These are phyloP conservation scores for Kwoniella sp. DNA, from an alignment of 768 basidiomycete genomes.

Conservation along the genomic window DNA sequence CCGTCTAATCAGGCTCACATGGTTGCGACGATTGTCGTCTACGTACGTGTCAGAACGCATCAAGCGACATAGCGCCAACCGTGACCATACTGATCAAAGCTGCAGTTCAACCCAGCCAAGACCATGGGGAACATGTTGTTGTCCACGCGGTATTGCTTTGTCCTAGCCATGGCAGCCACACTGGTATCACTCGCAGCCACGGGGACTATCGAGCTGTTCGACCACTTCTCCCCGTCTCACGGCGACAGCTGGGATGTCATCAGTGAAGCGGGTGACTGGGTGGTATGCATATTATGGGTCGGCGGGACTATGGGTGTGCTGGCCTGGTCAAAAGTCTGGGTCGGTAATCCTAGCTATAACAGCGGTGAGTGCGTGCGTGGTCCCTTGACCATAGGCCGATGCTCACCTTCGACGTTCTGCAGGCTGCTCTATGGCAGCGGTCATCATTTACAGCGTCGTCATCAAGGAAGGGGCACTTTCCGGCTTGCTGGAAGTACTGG, in stretches of 20 bases:
- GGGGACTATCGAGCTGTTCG: slow-evolving; percentile 73
- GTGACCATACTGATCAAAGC: neutral
- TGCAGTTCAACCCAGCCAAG: slow-evolving; percentile 91
- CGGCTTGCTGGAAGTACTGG: slow-evolving; percentile 67
- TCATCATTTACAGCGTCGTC: slow-evolving; percentile 75
- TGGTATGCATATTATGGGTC: slow-evolving; percentile 71
- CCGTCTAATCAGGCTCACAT: slow-evolving; percentile 80
- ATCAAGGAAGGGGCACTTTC: slow-evolving; percentile 83
- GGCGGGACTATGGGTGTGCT: slow-evolving; percentile 73
- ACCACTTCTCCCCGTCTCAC: slow-evolving; percentile 50
- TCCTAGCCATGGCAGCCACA: slow-evolving; percentile 59
- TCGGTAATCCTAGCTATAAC: slow-evolving; percentile 82
- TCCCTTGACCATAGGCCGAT: neutral
- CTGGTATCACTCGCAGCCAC: slow-evolving; percentile 72
- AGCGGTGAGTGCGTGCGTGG: slow-evolving; percentile 67
- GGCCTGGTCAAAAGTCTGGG: slow-evolving; percentile 89
- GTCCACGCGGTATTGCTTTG: slow-evolving; percentile 72
- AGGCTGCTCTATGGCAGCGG: slow-evolving; percentile 53
- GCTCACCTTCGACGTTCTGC: neutral
- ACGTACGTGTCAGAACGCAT: slow-evolving; percentile 63
- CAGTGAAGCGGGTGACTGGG: slow-evolving; percentile 60
- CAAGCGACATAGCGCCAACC: too few species aligned
- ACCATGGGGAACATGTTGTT: slow-evolving; percentile 90
- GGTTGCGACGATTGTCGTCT: slow-evolving; percentile 71
- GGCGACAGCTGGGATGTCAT: slow-evolving; percentile 41